Base-by-base conservation (phyloP, 257 asterid genomes). In the Fraxinus americana region DNA sequence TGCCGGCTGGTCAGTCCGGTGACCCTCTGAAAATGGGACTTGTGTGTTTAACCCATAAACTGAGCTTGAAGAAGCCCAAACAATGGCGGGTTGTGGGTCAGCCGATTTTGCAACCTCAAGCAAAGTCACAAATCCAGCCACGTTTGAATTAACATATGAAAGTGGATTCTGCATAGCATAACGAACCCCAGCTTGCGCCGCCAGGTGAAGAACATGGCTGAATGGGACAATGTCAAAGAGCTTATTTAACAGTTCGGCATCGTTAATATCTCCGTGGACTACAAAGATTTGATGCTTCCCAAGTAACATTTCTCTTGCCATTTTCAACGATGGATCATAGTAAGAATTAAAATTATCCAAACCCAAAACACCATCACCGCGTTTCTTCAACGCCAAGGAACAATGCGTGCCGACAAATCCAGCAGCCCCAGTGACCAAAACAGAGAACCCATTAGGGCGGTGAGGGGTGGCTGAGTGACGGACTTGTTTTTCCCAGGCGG, bases 131-230 rank as follows among this genome's bases (percentile, higher is more conserved):
- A 94, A 94, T 0, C 99, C 99, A 10, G 98, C 98, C 0, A 94
- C 79, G 50, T 94, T 94, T 1, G 98, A 92, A 41, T 71, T 80
- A 1, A 94, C 84, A 29, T 94, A 94, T 0, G 99, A 94, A 9
- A 89, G 82, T 0, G 99, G 99, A 27, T 94, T 94, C 71, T 90
- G 91, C 99, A 94, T 94, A 25, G 99, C 99, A 88, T 94, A 94
- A n/a, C 98, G 91, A 1, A 94, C 98, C 1, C 98, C 98, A 43
- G 98, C 98, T 21, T 94, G 98, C 0, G 99, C 99, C 8, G 99
- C 99, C 16, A 94, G 66, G 83, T 94, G 99, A 2, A 94, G 92
- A n/a, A 94, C n/a, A 70, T 94, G 98, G 0, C 88, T 77, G 57
- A 94, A 92, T 0, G 98, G 98, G 0, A 91, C 99, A 45, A 94